Evolutionary conservation across 2,329 filamentous ascomycete species (phyloP).

Genomic region (Hysterium pulicare): DNA sequence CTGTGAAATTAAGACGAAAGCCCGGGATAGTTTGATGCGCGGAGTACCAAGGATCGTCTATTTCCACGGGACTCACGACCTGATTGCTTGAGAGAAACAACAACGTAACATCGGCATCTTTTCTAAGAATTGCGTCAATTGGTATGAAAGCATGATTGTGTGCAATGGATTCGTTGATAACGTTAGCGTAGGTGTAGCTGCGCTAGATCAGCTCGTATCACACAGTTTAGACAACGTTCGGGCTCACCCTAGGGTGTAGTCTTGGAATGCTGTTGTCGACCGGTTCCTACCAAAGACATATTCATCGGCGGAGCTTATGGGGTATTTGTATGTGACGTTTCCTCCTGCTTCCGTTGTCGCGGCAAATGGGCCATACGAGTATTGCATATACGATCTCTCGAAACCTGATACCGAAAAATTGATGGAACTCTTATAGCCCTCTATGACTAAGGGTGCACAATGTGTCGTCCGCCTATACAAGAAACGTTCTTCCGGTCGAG

Average conservation of each 20-base stretch:
- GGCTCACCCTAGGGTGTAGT: neutral
- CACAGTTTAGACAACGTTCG: neutral
- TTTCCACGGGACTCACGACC: neutral
- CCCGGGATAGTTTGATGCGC: neutral
- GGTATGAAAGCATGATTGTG: neutral
- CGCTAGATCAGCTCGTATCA: neutral
- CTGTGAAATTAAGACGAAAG: neutral
- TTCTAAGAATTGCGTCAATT: constrained; percentile 1
- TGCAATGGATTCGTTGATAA: neutral
- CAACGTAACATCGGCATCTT: neutral
- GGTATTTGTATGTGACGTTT: constrained; percentile 1
- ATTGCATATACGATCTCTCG: neutral
- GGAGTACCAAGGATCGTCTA: neutral
- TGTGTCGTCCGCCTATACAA: constrained; percentile 3
- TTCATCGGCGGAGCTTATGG: neutral
- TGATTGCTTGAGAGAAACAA: neutral
- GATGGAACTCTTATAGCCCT: constrained; percentile 1
- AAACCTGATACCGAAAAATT: neutral
- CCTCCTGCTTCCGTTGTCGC: neutral
- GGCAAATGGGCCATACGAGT: too few relatives aligned
- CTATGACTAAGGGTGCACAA: constrained; percentile 4
- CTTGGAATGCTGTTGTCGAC: neutral
- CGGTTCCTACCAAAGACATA: neutral
- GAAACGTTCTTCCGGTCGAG: constrained; percentile 15
- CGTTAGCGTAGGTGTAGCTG: neutral